Conservation (phyloP, 1,139 yeast genomes). For the Candida tetrigidarum region DNA sequence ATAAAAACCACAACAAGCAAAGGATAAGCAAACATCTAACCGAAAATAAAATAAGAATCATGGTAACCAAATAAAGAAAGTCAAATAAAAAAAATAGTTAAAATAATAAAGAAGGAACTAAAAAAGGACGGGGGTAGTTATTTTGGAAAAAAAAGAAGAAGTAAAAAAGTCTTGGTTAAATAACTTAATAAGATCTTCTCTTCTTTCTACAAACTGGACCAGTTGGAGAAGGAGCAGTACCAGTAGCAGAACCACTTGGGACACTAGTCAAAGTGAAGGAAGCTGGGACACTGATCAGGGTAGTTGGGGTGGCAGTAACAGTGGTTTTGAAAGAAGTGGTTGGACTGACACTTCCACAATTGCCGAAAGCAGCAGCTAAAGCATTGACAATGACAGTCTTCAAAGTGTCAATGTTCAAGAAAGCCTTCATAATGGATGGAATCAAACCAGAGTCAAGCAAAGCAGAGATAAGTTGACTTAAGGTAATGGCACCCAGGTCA, state of each 20-base stretch:
- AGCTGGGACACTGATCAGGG: constrained; percentile 11
- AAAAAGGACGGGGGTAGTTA: not conserved
- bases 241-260: constrained; percentile 37
- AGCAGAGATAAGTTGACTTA: constrained; percentile 34
- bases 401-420: constrained; percentile 46
- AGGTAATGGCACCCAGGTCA: constrained; percentile 32
- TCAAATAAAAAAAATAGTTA: not conserved
- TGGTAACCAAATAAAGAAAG: not conserved
- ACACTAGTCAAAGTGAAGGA: constrained; percentile 6
- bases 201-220: constrained; percentile 25
- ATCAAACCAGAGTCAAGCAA: constrained; percentile 43
- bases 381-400: constrained; percentile 47
- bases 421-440: constrained; percentile 40
- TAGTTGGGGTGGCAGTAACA: constrained; percentile 21
- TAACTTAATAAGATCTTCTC: constrained; percentile 14
- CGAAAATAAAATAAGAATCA: constrained; percentile 3
- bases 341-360: constrained; percentile 40
- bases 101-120: not conserved
- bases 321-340: constrained; percentile 23
- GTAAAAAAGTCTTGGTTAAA: too few species aligned
- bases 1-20: constrained; percentile 3
- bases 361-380: constrained; percentile 49
- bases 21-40: not conserved
- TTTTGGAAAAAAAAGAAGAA: not conserved
- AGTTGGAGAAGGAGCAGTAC: constrained; percentile 43